Evolutionary conservation across 805 yeast genomes (phyloP), one percentile per base, ranked within the genome.

Genomic region (Ogataea corticis): DNA sequence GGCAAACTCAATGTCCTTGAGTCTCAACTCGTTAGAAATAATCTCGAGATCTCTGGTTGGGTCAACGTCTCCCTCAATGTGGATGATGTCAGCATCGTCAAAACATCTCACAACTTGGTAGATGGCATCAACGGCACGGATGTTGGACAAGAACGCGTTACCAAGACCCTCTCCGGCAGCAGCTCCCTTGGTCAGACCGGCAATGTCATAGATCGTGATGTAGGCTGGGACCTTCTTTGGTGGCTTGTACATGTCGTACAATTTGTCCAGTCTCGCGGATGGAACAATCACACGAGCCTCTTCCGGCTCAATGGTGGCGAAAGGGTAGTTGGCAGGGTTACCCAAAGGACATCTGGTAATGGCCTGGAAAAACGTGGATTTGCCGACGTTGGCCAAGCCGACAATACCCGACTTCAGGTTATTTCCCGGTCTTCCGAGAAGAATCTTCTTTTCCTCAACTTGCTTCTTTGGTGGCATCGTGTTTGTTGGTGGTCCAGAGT

Each of bases 41-140:
- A 94, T 92, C 55, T 87, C 94, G 71, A 94, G 80, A 72, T 94
- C 99, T 66, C 96, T 87, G 41, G 80, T 83, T 53, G 99, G 99
- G 71, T 94, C 83, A 51, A 94, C 99, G 61, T 91, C 97, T 66
- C 94, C 94, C 72, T 90, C 96, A 61, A 94, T 87, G 72, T 94
- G 99, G 59, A 91, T 90, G 61, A 94, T 94, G 66, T 94, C 99
- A 31, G 97, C 95, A 69, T 94, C 99, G 65, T 90, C 96, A 63
- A 94, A 94, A 71, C 96, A 87, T 72, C 99, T 85, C 41, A 94
- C 98, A 54, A 94, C 96, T 74, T 94, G 98, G 74, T 87, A 94
- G 55, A 94, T 85, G 52, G 97, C 96, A 78, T 94, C 99, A 46
- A 94, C 99, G 39, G 96, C 94, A 71, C 98, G 82, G 61, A 94